Percentiles rank a stretch among this genome's conserved stretches.
These are phyloP conservation scores for Durio zibethinus DNA, from an alignment of 345 rosid genomes.

Conservation along the genomic window DNA sequence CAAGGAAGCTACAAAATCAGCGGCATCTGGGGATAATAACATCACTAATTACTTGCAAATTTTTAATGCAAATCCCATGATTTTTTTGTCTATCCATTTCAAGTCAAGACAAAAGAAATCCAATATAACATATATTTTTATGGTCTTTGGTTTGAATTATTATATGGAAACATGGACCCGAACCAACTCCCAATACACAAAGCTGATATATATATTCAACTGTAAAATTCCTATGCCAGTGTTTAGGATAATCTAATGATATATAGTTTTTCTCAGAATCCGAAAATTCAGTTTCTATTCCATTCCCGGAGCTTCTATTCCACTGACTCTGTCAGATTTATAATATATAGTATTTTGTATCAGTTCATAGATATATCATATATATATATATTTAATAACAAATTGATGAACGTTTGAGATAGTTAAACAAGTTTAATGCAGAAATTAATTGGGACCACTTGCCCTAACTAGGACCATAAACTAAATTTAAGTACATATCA, in stretches of 20 bases:
- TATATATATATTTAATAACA: neutral
- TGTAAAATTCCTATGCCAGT: conserved; percentile 23
- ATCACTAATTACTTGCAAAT: conserved; percentile 14
- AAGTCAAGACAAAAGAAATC: conserved; percentile 37
- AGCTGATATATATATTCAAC: conserved; percentile 9
- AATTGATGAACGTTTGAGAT: conserved; percentile 15
- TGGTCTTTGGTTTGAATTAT: conserved; percentile 26
- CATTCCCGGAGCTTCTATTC: conserved; percentile 96
- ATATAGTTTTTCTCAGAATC: conserved; percentile 39
- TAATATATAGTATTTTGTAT: neutral
- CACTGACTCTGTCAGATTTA: conserved; percentile 67
- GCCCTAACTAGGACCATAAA: conserved; percentile 9
- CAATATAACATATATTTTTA: neutral
- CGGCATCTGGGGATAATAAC: conserved; percentile 47
- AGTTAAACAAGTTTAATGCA: neutral
- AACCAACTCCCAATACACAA: conserved; percentile 52
- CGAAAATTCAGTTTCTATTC: conserved; percentile 80
- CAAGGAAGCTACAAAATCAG: conserved; percentile 51
- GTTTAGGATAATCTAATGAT: conserved; percentile 33
- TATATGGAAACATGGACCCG: conserved; percentile 39
- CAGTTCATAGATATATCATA: neutral
- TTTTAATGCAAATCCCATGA: conserved; percentile 21
- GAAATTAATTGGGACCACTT: conserved; percentile 13
- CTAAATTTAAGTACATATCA: neutral
- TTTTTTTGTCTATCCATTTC: conserved; percentile 11